Conservation (phyloP, 2,329 filamentous ascomycete genomes). For the Didymellaceae sp. region DNA sequence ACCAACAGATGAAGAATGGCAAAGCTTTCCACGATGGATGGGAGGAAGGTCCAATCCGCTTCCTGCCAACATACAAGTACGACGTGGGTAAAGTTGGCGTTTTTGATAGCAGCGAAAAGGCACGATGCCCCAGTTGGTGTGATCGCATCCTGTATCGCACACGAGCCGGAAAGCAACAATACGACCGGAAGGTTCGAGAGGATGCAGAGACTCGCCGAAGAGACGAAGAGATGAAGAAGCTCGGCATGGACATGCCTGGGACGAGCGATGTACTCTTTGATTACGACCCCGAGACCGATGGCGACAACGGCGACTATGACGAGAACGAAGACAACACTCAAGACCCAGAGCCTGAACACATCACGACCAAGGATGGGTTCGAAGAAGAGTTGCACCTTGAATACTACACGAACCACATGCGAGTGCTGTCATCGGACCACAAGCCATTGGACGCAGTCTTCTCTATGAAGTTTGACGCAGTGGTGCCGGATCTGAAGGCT, state of each 20-base stretch:
- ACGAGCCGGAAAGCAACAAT: slow-evolving; percentile 69
- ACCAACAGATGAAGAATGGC: slow-evolving; percentile 72
- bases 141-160: slow-evolving; percentile 91
- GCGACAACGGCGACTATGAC: slow-evolving; percentile 54
- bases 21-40: slow-evolving; percentile 91
- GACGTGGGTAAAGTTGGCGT: slow-evolving; percentile 90
- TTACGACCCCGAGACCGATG: slow-evolving; percentile 84
- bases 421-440: slow-evolving; percentile 90
- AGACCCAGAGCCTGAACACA: slow-evolving; percentile 55
- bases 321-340: slow-evolving; percentile 42
- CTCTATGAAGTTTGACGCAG: slow-evolving; percentile 81
- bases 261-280: slow-evolving; percentile 89
- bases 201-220: slow-evolving; percentile 71
- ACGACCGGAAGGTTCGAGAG: slow-evolving; percentile 69
- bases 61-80: slow-evolving; percentile 96
- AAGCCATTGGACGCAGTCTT: slow-evolving; percentile 90
- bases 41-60: slow-evolving; percentile 85
- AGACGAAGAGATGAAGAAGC: slow-evolving; percentile 84
- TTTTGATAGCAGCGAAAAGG: slow-evolving; percentile 96
- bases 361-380: slow-evolving; percentile 65
- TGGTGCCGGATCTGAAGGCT: slow-evolving; percentile 83
- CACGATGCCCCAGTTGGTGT: slow-evolving; percentile 92
- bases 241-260: slow-evolving; percentile 73
- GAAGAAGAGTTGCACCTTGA: slow-evolving; percentile 63
- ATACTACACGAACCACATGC: slow-evolving; percentile 86